Evolutionary conservation across 768 basidiomycete genomes (phyloP), one percentile per base, ranked within the genome.

Genomic region (Sutorius australiensis): DNA sequence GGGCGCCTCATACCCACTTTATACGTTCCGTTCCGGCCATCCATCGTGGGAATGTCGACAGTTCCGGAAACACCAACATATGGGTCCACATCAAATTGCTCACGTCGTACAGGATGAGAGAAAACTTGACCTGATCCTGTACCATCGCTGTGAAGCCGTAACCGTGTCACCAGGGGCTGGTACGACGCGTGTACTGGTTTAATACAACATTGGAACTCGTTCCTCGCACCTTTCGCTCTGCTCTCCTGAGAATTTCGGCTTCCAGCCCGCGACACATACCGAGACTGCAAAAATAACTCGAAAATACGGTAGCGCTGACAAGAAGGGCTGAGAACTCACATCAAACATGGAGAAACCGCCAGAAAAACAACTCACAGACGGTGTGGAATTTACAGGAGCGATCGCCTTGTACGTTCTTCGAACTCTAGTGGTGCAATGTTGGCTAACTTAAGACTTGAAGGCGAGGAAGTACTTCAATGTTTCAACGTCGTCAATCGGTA

Each of bases 11-110:
- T 37, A 37, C 10, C 36, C 2, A 37, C 42, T 58, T 61, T 66
- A 66, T 59, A 48, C 43, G 17, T 39, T 46, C 50, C 43, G 39
- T 46, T 30, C 46, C 17, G 24, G 37, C 11, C 36, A 51, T 19
- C 36, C 21, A 32, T n/a, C 66, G 67, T 70, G 67, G 53, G 67
- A 67, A 68, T 24, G 6, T 34, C 3, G 7, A n/a, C 16, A 13
- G 27, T 21, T 24, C 41, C 41, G 34, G 30, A 40, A 30, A 37
- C 46, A 37, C 0, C 36, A 37, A 37, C 42, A 48, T 38, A 48
- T 42, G 53, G 52, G 27, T 21, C 21, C 6, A 19, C 27, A 33
- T 32, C 40, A 43, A 47, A 36, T 51, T 44, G 46, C 48, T 41
- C 53, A 51, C 48, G 54, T 34, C 48, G n/a, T 41, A 36, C 50